Percentiles rank a stretch among this genome's conserved stretches.
These are phyloP conservation scores for Liriodendron chinense DNA, from an alignment of 164 flowering plant genomes.

Conservation along the genomic window DNA sequence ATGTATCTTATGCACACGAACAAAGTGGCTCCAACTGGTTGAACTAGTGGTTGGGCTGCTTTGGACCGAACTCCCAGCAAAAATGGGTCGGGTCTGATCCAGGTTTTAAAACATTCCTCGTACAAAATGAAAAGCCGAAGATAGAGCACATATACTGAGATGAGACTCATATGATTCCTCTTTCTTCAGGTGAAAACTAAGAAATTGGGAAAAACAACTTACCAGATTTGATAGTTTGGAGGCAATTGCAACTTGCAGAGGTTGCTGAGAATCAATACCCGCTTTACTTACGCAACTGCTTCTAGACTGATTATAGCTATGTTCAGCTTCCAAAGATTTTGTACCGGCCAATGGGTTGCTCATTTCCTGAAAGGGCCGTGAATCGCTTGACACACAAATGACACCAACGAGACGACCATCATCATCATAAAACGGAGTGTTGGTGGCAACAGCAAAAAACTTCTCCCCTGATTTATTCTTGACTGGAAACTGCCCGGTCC, in stretches of 20 bases:
- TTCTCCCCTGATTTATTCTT: constrained; percentile 66
- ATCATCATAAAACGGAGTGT: constrained; percentile 86
- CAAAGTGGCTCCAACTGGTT: no score
- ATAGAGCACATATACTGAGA: background rate
- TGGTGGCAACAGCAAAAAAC: constrained; percentile 50
- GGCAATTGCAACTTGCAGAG: constrained; percentile 80
- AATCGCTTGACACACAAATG: constrained; percentile 77
- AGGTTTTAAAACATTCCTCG: background rate
- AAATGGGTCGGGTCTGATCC: background rate
- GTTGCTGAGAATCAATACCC: constrained; percentile 75
- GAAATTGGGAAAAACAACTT: constrained; percentile 16
- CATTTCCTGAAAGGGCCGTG: constrained; percentile 49
- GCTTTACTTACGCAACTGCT: constrained; percentile 39
- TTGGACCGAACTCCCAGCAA: background rate
- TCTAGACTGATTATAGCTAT: constrained; percentile 37
- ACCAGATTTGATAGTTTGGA: constrained; percentile 91
- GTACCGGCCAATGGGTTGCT: constrained; percentile 17
- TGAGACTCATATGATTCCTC: background rate
- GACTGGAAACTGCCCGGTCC: constrained; percentile 87
- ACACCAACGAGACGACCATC: constrained; percentile 72
- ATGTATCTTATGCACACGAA: no score
- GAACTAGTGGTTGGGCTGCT: background rate
- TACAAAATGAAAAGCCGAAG: background rate
- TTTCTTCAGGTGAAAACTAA: background rate
- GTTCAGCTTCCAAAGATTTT: constrained; percentile 31